phyloP scores from a whole-genome alignment of 805 yeast genomes.

The Pichia gijzeniarum region DNA sequence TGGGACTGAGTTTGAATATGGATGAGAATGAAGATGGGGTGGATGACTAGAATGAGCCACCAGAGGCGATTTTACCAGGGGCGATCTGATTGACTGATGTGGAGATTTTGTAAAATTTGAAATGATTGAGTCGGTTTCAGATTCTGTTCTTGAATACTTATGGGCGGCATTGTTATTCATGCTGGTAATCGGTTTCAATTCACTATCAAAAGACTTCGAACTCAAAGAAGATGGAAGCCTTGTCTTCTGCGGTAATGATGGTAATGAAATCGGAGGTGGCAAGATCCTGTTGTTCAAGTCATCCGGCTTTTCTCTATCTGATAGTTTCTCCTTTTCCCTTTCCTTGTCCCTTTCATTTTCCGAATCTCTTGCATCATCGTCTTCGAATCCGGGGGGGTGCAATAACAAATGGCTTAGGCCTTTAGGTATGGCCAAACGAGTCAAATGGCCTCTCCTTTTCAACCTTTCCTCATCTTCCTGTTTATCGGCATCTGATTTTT shows the following conservation, averaged over 20 bases:
- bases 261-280: conserved; percentile 14
- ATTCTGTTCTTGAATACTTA: conserved; percentile 8
- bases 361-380: background rate
- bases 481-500: conserved; percentile 32
- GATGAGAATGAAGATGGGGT: too few species aligned
- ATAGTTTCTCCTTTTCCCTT: background rate
- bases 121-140: conserved; percentile 8
- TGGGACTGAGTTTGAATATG: too few species aligned
- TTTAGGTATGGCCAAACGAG: conserved; percentile 47
- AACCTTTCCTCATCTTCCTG: conserved; percentile 43
- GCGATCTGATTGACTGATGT: conserved; percentile 2
- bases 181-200: conserved; percentile 3
- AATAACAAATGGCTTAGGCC: conserved; percentile 45
- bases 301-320: background rate
- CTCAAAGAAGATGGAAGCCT: conserved; percentile 12
- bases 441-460: conserved; percentile 44
- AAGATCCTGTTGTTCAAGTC: conserved; percentile 10
- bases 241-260: conserved; percentile 7
- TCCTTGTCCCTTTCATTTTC: conserved; percentile 6
- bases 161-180: background rate
- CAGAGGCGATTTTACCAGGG: too few species aligned
- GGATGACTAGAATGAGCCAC: too few species aligned
- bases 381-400: conserved; percentile 17
- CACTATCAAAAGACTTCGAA: conserved; percentile 7
- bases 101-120: conserved; percentile 6